Conservation (phyloP, 176 grass and related monocot species). For the Neostapfia colusana region DNA sequence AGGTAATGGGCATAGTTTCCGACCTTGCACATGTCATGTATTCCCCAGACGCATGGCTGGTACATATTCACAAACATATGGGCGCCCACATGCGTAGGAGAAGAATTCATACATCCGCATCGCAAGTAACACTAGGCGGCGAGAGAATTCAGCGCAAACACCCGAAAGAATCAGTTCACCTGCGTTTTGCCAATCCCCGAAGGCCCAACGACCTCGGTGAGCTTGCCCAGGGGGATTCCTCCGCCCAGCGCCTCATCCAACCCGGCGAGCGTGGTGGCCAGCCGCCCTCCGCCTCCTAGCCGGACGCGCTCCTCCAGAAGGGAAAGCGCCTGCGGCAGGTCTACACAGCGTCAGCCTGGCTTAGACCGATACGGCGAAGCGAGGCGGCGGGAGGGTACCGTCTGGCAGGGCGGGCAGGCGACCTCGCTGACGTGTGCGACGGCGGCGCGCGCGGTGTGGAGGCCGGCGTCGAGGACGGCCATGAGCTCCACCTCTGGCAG, state of each 20-base stretch:
- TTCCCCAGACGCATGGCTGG: neutral
- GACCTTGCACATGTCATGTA: neutral
- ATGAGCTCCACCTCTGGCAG: conserved; percentile 89
- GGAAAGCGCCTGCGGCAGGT: conserved; percentile 33
- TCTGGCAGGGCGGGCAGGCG: conserved; percentile 79
- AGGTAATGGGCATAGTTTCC: too few relatives aligned
- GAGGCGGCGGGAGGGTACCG: conserved; percentile 38
- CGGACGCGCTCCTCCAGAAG: conserved; percentile 48
- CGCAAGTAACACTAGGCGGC: neutral
- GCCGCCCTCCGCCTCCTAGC: conserved; percentile 44
- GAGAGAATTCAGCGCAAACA: neutral
- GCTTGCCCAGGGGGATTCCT: conserved; percentile 70
- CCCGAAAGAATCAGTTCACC: conserved; percentile 31
- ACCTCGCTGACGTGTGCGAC: conserved; percentile 68
- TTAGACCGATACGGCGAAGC: neutral
- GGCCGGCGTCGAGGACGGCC: conserved; percentile 58
- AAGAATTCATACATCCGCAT: neutral
- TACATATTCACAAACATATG: conserved; percentile 27
- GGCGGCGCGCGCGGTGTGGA: conserved; percentile 52
- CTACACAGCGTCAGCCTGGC: neutral
- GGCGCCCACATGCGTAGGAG: neutral
- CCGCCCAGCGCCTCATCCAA: conserved; percentile 78
- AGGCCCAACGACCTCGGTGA: conserved; percentile 84
- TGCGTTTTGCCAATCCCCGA: conserved; percentile 95
- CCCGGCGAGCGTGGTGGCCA: conserved; percentile 66